Conservation (phyloP, 2,329 filamentous ascomycete genomes). For the Phaeosphaeria sp. region DNA sequence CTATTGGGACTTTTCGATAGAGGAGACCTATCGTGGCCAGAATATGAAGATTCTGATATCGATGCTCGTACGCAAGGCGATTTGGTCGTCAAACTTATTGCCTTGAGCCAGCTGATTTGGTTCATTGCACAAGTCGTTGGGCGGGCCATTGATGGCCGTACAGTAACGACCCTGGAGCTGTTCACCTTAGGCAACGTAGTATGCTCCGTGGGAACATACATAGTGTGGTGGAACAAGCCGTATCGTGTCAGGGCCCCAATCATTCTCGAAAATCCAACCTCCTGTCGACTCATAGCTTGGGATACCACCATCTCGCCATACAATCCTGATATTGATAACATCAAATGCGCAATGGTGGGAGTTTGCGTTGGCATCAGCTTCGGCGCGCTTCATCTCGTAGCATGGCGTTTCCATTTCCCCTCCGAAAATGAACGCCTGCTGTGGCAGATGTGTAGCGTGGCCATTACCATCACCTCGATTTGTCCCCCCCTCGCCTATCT, state of each 20-base stretch:
- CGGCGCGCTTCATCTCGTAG: slow-evolving; percentile 7
- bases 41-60: slow-evolving; percentile 4
- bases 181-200: slow-evolving; percentile 19
- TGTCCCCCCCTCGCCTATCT: background rate
- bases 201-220: slow-evolving; percentile 15
- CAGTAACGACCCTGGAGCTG: slow-evolving; percentile 21
- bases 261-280: background rate
- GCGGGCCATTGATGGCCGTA: slow-evolving; percentile 9
- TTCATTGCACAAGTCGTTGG: slow-evolving; percentile 16
- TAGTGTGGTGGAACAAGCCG: slow-evolving; percentile 20
- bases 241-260: slow-evolving; percentile 10
- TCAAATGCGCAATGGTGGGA: background rate
- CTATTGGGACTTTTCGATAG: background rate
- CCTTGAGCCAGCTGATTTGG: slow-evolving; percentile 14
- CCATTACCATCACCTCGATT: background rate
- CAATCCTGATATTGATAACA: background rate
- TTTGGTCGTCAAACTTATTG: slow-evolving; percentile 11
- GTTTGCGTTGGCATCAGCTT: slow-evolving; percentile 1
- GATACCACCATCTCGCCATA: no score
- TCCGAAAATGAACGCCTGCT: slow-evolving; percentile 9
- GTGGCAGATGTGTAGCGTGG: slow-evolving; percentile 15
- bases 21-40: background rate
- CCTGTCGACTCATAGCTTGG: background rate
- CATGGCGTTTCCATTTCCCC: slow-evolving; percentile 15
- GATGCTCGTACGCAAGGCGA: slow-evolving; percentile 17